These are phyloP conservation scores for Thraustochytrium sp. DNA, from an alignment of 352 stramenopile genomes.

Conservation along the genomic window DNA sequence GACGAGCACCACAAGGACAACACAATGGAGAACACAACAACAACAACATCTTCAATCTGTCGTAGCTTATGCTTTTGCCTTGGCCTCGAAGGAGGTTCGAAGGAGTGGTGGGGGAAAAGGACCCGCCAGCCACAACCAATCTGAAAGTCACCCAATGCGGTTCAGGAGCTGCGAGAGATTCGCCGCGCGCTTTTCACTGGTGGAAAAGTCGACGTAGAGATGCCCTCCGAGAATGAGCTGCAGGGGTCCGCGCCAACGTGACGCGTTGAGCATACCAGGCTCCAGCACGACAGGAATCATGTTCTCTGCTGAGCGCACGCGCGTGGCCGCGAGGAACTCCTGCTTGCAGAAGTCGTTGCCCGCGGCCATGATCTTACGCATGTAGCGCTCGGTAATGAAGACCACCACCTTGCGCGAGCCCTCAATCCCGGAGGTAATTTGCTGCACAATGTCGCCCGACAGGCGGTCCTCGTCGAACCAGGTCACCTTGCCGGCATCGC, in stretches of 20 bases:
- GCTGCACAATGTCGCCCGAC: not conserved
- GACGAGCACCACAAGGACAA: too few species aligned
- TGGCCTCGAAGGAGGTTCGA: too few species aligned
- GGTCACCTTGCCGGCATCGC: not conserved
- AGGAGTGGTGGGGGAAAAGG: too few species aligned
- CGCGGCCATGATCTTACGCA: not conserved
- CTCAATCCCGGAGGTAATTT: not conserved
- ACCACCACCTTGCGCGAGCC: not conserved
- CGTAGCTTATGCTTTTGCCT: too few species aligned
- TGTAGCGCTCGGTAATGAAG: not conserved
- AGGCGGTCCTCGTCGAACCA: conserved; percentile 8
- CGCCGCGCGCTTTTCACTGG: not conserved
- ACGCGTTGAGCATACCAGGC: not conserved
- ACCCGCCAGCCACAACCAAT: too few species aligned
- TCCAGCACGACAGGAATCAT: not conserved
- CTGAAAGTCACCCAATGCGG: too few species aligned
- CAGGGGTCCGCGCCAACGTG: not conserved
- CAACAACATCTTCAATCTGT: too few species aligned
- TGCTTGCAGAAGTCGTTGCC: not conserved
- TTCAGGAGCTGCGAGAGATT: not conserved
- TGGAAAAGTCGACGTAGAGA: conserved; percentile 4
- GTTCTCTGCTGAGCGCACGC: not conserved
- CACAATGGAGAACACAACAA: too few species aligned
- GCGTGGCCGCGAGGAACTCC: not conserved
- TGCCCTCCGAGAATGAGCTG: not conserved